phyloP scores from a whole-genome alignment of 2,329 filamentous ascomycete species.

The Arthrobotrys entomopaga region DNA sequence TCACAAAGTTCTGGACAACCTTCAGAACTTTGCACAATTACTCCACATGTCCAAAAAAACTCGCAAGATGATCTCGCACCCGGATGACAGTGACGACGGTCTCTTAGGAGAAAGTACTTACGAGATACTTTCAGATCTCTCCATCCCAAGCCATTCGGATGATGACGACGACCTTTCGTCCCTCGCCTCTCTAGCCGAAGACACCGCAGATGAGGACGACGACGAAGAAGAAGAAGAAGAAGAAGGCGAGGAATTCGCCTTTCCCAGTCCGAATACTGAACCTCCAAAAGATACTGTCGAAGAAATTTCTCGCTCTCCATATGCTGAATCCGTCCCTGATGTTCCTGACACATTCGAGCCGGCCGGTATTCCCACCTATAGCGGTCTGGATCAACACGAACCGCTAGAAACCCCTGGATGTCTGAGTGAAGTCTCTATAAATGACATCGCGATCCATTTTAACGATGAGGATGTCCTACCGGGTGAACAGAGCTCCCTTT shows the following conservation, averaged over 20 bases:
- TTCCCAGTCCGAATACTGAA: constrained; percentile 41
- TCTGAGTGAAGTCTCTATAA: constrained; percentile 33
- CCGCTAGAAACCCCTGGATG: constrained; percentile 15
- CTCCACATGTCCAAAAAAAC: constrained; percentile 49
- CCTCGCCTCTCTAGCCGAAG: constrained; percentile 62
- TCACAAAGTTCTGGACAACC: constrained; percentile 33
- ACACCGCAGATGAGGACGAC: constrained; percentile 62
- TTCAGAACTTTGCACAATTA: constrained; percentile 23
- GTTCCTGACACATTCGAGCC: constrained; percentile 45
- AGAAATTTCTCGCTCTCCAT: constrained; percentile 21
- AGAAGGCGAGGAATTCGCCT: constrained; percentile 34
- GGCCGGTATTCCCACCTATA: constrained; percentile 47
- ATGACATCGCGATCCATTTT: constrained; percentile 39
- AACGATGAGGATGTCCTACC: constrained; percentile 18
- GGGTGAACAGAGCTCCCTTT: constrained; percentile 13
- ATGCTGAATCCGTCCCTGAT: constrained; percentile 48
- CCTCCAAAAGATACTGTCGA: constrained; percentile 21
- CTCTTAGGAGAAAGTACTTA: constrained; percentile 58
- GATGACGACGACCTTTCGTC: constrained; percentile 63
- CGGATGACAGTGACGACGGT: constrained; percentile 58
- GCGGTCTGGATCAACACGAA: constrained; percentile 49
- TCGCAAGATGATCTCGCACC: constrained; percentile 58
- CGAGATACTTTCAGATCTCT: constrained; percentile 59
- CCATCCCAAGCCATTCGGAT: constrained; percentile 63
- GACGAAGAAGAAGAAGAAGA: constrained; percentile 15